Evolutionary conservation across 2,329 filamentous ascomycete species (phyloP).

Genomic region (Nothomitra cinnamomea): DNA sequence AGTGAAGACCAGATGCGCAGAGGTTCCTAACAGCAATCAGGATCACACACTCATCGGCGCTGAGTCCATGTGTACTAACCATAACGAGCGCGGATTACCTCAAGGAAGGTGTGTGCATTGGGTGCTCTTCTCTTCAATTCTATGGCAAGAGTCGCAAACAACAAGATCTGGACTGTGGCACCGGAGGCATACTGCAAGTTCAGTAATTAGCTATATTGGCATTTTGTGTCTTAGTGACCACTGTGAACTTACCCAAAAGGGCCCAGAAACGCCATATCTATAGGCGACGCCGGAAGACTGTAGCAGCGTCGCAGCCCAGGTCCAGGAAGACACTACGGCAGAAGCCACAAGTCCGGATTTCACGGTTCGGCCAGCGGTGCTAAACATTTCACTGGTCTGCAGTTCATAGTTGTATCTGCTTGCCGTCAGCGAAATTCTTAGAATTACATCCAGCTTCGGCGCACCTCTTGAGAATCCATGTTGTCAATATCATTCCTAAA

Average conservation of each 20-base stretch:
- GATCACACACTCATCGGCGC: background rate
- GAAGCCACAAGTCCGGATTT: conserved; percentile 79
- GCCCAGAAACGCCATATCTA: conserved; percentile 51
- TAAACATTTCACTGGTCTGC: conserved; percentile 88
- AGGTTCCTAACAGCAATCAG: background rate
- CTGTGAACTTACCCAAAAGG: conserved; percentile 41
- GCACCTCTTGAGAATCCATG: conserved; percentile 47
- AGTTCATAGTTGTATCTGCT: conserved; percentile 52
- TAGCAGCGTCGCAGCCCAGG: conserved; percentile 72
- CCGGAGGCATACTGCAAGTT: conserved; percentile 38
- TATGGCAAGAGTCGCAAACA: conserved; percentile 82
- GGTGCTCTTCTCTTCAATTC: conserved; percentile 75
- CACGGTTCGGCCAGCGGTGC: conserved; percentile 70
- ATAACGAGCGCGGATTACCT: conserved; percentile 69
- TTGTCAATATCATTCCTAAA: conserved; percentile 26
- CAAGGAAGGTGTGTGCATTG: conserved; percentile 72
- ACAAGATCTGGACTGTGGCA: conserved; percentile 69
- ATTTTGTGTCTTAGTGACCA: conserved; percentile 30
- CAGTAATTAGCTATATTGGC: background rate
- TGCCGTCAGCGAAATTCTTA: too few species aligned
- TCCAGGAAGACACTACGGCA: conserved; percentile 83
- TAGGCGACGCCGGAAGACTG: conserved; percentile 74
- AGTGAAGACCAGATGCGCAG: conserved; percentile 57
- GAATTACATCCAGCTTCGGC: background rate
- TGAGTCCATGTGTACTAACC: conserved; percentile 24